These are phyloP conservation scores for Pseudogymnoascus sp. DNA, from an alignment of 2,329 filamentous ascomycete genomes.

Conservation along the genomic window DNA sequence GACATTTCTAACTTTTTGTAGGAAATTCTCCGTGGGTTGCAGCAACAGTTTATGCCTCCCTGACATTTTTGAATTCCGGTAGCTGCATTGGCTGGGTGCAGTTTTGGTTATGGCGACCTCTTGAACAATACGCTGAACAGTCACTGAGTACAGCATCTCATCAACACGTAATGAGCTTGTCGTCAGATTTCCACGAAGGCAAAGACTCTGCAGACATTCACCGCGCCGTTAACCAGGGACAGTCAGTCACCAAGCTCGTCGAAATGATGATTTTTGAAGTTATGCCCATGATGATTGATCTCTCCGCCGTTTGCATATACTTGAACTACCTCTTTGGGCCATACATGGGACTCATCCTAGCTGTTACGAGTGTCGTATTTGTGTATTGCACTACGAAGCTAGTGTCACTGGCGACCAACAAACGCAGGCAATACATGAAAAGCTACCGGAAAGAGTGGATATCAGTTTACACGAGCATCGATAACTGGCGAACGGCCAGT, in stretches of 20 bases:
- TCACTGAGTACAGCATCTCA: slow-evolving; percentile 56
- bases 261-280: slow-evolving; percentile 55
- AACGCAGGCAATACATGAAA: slow-evolving; percentile 31
- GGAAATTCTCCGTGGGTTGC: slow-evolving; percentile 45
- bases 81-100: slow-evolving; percentile 46
- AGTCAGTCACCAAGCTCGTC: slow-evolving; percentile 52
- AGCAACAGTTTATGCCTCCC: slow-evolving; percentile 44
- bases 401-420: slow-evolving; percentile 26
- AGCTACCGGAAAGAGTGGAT: slow-evolving; percentile 30
- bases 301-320: slow-evolving; percentile 53
- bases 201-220: slow-evolving; percentile 60
- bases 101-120: slow-evolving; percentile 45
- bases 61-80: slow-evolving; percentile 43
- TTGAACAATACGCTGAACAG: slow-evolving; percentile 52
- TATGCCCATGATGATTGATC: slow-evolving; percentile 55
- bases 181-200: slow-evolving; percentile 63
- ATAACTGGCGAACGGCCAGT: slow-evolving; percentile 35
- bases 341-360: slow-evolving; percentile 48
- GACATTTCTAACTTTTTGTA: slow-evolving; percentile 11
- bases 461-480: slow-evolving; percentile 32
- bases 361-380: slow-evolving; percentile 42
- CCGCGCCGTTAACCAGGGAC: slow-evolving; percentile 57
- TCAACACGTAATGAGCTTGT: slow-evolving; percentile 60
- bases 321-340: slow-evolving; percentile 57
- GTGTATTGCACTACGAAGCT: slow-evolving; percentile 42